Conservation (phyloP, 768 basidiomycete genomes). For the Lepiota brunneoincarnata region DNA sequence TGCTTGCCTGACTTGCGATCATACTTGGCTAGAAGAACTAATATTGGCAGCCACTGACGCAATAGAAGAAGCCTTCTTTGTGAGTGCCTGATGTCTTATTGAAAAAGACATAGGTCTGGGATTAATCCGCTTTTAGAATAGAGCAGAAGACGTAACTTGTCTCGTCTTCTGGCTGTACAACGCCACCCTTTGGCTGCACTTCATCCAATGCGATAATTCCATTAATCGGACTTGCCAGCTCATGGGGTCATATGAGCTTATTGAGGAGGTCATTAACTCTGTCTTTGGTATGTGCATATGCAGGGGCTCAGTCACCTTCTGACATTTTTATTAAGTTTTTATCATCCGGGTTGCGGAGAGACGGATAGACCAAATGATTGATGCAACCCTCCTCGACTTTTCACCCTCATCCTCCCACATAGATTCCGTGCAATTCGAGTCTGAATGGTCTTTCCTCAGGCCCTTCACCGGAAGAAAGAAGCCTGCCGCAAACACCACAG, state of each 20-base stretch:
- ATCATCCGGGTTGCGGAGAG: constrained; percentile 91
- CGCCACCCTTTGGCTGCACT: constrained; percentile 84
- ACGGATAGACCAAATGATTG: constrained; percentile 83
- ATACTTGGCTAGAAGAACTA: constrained; percentile 90
- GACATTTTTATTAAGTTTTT: constrained; percentile 61
- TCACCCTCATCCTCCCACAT: constrained; percentile 75
- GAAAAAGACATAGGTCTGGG: not conserved
- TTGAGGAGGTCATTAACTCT: constrained; percentile 92
- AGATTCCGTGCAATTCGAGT: constrained; percentile 87
- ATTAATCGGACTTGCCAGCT: constrained; percentile 80
- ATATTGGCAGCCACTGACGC: constrained; percentile 88
- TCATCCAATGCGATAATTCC: constrained; percentile 81
- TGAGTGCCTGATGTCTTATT: constrained; percentile 39
- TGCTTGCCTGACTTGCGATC: constrained; percentile 88
- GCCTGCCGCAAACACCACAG: constrained; percentile 22
- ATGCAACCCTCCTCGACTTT: constrained; percentile 79
- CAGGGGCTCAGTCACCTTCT: constrained; percentile 6
- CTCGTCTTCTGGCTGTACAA: constrained; percentile 97
- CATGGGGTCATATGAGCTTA: constrained; percentile 78
- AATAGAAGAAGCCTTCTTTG: constrained; percentile 91
- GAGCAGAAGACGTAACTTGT: constrained; percentile 80
- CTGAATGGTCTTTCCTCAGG: constrained; percentile 92
- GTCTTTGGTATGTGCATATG: constrained; percentile 70
- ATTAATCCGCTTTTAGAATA: constrained; percentile 47
- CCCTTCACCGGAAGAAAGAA: constrained; percentile 68